phyloP scores from a whole-genome alignment of 2,329 filamentous ascomycete species.

The Cryphonectria japonica region DNA sequence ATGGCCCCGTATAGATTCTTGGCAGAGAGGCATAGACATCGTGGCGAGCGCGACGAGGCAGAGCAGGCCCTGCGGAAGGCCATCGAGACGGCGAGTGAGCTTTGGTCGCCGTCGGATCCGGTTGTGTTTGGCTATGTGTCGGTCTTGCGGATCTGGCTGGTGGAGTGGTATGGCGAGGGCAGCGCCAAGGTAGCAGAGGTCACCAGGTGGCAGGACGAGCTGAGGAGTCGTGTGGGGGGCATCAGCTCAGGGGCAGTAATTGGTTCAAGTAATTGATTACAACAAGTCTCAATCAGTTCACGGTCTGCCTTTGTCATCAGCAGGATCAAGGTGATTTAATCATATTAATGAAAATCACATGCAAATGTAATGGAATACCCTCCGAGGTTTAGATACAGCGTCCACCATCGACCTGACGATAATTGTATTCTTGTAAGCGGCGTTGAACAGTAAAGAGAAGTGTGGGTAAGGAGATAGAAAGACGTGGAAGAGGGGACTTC shows the following conservation, averaged over 20 bases:
- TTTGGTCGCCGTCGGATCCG: neutral
- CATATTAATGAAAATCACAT: too few relatives aligned
- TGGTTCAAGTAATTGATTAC: neutral
- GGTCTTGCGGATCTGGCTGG: neutral
- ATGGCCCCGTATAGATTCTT: neutral
- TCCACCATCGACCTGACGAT: conserved; percentile 15
- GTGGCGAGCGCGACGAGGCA: neutral
- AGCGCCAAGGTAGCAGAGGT: neutral
- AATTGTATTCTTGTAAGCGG: neutral
- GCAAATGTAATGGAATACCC: neutral
- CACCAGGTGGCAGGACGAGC: neutral
- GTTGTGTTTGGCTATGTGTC: neutral
- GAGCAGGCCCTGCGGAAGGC: neutral
- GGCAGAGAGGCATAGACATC: neutral
- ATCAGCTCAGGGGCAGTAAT: neutral
- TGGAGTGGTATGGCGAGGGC: neutral
- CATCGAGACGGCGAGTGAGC: neutral
- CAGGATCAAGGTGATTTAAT: neutral
- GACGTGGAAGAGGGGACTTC: neutral
- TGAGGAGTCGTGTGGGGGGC: neutral
- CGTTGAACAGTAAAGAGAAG: neutral
- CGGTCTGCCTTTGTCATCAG: neutral
- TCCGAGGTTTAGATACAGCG: neutral
- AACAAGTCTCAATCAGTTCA: neutral
- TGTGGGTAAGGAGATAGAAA: neutral